These are phyloP conservation scores for Paramecium caudatum DNA, from an alignment of 73 alveolate genomes.

Conservation along the genomic window DNA sequence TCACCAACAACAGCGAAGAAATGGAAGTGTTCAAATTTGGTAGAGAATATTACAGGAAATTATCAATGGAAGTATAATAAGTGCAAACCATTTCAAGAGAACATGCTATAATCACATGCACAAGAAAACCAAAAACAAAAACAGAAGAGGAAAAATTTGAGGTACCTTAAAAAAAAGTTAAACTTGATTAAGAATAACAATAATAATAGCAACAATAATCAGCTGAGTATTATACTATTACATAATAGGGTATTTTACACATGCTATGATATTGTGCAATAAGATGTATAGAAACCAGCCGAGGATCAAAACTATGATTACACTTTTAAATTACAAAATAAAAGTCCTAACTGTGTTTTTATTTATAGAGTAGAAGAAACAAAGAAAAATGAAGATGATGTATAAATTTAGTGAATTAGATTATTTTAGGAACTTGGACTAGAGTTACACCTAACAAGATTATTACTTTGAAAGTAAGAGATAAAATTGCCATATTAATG, in stretches of 20 bases:
- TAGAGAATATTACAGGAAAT: conserved; percentile 46
- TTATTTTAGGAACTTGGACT: conserved; percentile 42
- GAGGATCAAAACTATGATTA: neutral
- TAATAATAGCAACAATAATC: neutral
- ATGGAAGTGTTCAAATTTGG: conserved; percentile 32
- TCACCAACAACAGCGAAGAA: neutral
- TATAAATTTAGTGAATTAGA: neutral
- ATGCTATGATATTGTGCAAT: neutral
- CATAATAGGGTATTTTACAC: conserved; percentile 26
- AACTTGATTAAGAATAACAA: neutral
- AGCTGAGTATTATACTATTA: neutral
- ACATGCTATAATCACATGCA: conserved; percentile 47
- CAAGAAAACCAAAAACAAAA: conserved; percentile 1
- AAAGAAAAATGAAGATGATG: conserved; percentile 10
- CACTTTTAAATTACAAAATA: conserved; percentile 33
- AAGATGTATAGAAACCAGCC: neutral
- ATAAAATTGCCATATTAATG: conserved; percentile 45
- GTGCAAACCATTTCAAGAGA: conserved; percentile 52
- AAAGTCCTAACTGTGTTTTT: conserved; percentile 19
- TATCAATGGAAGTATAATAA: conserved; percentile 21
- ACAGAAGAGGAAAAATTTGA: conserved; percentile 1
- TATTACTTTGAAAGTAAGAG: neutral
- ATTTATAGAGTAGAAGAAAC: conserved; percentile 27
- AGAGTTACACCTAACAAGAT: neutral
- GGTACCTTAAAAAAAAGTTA: conserved; percentile 44